Base-by-base conservation (phyloP, 202 grass and related monocot species). In the Setaria italica region DNA sequence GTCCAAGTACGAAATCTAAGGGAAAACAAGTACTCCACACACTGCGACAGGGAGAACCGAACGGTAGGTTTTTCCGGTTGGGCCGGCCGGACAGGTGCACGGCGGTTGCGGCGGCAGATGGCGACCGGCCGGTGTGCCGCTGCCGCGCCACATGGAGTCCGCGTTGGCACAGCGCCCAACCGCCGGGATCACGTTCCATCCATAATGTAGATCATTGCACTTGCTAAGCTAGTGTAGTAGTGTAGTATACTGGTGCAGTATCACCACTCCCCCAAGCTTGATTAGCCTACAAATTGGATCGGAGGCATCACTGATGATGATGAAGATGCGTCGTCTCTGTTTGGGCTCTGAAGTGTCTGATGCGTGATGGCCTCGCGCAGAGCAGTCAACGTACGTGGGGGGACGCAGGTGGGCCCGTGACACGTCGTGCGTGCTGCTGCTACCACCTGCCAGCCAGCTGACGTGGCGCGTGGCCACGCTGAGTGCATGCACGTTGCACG, bases 61-160 rank as follows among this genome's bases (percentile, higher is more conserved):
- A 39, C 7, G 47, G 47, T 49, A 58, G 17, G 65, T 50, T 32
- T 16, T 58, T 2, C 15, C 25, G 25, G 25, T 25, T 25, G 25
- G 25, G 0, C 20, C 20, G 57, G 49, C 8, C 19, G 72, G 49
- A 25, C 46, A 4, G 62, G 76, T 41, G 39, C 39, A 41, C 39
- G 74, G 49, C 32, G 50, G 67, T 59, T 48, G 79, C 33, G 11
- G 73, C 35, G 68, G 84, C 50, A 55, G 73, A 66, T 58, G 84
- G 63, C 65, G 67, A 50, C 7, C 10, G 66, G 57, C 48, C 48
- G 13, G 48, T 4, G 48, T 53, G 84, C 57, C 0, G 60, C 71
- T 42, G 45, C 82, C 1, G 49, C 63, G 72, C 83, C 88, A 87
- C 88, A 87, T 87, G 84, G 84, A 62, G 74, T 10, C 68, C 59